phyloP scores from a whole-genome alignment of 2,329 filamentous ascomycete genomes.

The Zasmidium cellare region DNA sequence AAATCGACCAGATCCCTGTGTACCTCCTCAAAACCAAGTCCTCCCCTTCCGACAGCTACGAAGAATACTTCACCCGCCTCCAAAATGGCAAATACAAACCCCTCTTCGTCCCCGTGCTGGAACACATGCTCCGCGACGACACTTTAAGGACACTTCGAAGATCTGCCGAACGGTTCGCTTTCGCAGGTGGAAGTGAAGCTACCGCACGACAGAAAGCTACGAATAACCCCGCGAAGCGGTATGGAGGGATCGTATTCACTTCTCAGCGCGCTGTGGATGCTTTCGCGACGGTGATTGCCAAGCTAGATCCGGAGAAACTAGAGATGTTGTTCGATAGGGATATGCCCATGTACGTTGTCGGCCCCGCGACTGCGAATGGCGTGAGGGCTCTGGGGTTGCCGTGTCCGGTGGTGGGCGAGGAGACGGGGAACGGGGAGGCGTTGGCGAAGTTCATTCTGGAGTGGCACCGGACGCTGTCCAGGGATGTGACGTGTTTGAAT shows the following conservation, averaged over 20 bases:
- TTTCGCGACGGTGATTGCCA: conserved; percentile 63
- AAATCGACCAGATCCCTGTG: conserved; percentile 51
- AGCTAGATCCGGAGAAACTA: conserved; percentile 41
- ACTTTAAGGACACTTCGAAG: conserved; percentile 56
- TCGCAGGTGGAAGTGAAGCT: conserved; percentile 34
- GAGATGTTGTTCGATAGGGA: conserved; percentile 44
- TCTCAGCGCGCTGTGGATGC: conserved; percentile 82
- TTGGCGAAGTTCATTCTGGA: conserved; percentile 76
- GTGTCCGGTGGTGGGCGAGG: conserved; percentile 69
- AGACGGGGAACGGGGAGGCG: conserved; percentile 81
- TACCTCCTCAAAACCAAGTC: conserved; percentile 79
- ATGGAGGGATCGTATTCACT: conserved; percentile 80
- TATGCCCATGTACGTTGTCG: conserved; percentile 74
- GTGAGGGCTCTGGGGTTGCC: conserved; percentile 55
- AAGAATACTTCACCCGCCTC: conserved; percentile 61
- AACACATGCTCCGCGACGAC: conserved; percentile 65
- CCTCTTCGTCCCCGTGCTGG: conserved; percentile 73
- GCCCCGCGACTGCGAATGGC: conserved; percentile 76
- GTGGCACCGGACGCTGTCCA: conserved; percentile 62
- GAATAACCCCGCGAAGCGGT: conserved; percentile 44
- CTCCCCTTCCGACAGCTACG: conserved; percentile 68
- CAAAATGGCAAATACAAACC: conserved; percentile 58
- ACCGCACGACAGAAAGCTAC: conserved; percentile 31
- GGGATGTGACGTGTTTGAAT: conserved; percentile 29
- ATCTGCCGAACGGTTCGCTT: conserved; percentile 50